Base-by-base conservation (phyloP, 305 asterid species). In the Stenogyne calaminthoides region DNA sequence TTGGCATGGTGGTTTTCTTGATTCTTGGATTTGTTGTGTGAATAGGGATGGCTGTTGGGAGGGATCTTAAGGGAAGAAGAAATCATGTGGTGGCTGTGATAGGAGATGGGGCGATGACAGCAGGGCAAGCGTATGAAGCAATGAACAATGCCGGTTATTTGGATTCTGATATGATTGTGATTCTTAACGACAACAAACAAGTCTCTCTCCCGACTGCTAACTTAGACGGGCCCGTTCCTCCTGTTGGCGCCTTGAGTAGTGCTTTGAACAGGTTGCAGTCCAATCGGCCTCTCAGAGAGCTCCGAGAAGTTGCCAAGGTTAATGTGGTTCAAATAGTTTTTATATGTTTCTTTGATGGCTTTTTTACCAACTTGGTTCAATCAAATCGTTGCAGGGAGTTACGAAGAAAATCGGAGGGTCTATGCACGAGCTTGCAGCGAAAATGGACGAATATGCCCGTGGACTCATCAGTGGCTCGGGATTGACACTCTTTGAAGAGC, bases 31-130 rank as follows among this genome's bases (percentile, higher is more conserved):
- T 73, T 77, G 56, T 55, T 78, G 64, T 19, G 56, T 68, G 70
- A 25, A 69, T 78, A 91, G 97, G 97, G 68, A 91, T 91, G 97
- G 97, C 97, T 34, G 94, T 89, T 39, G 96, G 96, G 66, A 88
- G 97, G 72, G 97, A 91, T 73, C 80, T 91, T 16, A 88, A 88
- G 76, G 92, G 94, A 27, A 76, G 88, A 70, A 88, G 82, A 54
- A 91, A 89, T 80, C 44, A 77, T 56, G 96, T 91, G 4, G 82
- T 91, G 46, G 88, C 95, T 3, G 96, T 89, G 63, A 91, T 91
- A 36, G 97, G 97, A 16, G 97, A 91, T 55, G 97, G 97, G 66
- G 92, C 96, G 1, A 91, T 91, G 97, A 91, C 97, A 18, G 97
- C 96, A 22, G 97, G 97, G 5, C 96, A 91, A 78, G 97, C 96